Evolutionary conservation across 805 yeast genomes (phyloP).

Genomic region (Ogataea pini): DNA sequence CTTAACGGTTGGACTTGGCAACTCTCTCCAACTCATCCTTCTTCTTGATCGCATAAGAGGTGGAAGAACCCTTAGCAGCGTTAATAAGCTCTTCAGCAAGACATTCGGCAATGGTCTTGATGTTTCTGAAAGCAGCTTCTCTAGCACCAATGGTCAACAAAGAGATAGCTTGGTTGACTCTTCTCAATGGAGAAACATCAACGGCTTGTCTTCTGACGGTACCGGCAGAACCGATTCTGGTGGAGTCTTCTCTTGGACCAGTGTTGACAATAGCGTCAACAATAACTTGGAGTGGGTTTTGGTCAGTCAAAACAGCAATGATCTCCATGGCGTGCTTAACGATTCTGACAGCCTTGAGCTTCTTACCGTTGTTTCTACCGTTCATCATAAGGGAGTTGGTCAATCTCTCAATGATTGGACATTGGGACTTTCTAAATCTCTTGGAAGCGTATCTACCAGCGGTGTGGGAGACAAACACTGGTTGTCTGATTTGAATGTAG

Average conservation of each 20-base stretch:
- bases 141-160: constrained; percentile 99
- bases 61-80: constrained; percentile 99
- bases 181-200: constrained; percentile 99
- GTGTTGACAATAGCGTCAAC: constrained; percentile 99
- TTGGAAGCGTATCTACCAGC: constrained; percentile 99
- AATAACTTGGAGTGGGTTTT: constrained; percentile 98
- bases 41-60: constrained; percentile 99
- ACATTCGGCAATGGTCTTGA: constrained; percentile 99
- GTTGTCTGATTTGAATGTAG: constrained; percentile 96
- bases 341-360: constrained; percentile 99
- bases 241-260: constrained; percentile 99
- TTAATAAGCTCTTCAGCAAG: constrained; percentile 99
- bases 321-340: constrained; percentile 99
- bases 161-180: constrained; percentile 99
- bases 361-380: constrained; percentile 99
- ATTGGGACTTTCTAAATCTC: constrained; percentile 99
- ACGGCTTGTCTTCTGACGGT: constrained; percentile 99
- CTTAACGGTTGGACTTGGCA: constrained; percentile 99
- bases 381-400: constrained; percentile 99
- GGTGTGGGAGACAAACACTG: constrained; percentile 97
- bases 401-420: constrained; percentile 98
- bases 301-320: constrained; percentile 95
- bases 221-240: constrained; percentile 99
- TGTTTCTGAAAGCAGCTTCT: constrained; percentile 99
- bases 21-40: constrained; percentile 99